Conservation (phyloP, 768 basidiomycete species). For the Suillus lakei region DNA sequence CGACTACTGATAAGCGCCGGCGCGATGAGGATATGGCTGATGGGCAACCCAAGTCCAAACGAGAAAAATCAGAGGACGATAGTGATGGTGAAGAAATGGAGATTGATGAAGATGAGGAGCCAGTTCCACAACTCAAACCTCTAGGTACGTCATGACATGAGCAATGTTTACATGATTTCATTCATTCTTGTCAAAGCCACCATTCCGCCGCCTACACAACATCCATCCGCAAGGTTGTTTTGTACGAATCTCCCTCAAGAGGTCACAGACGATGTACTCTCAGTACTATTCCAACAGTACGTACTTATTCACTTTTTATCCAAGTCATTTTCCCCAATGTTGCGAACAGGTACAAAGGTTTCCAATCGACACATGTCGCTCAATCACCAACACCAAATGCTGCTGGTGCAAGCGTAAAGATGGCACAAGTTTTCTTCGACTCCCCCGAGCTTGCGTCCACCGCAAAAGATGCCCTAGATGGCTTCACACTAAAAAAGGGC, state of each 20-base stretch:
- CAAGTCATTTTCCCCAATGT: constrained; percentile 6
- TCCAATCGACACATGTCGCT: constrained; percentile 70
- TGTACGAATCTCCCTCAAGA: constrained; percentile 91
- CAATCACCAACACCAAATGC: constrained; percentile 71
- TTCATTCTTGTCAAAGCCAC: constrained; percentile 32
- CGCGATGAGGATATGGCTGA: constrained; percentile 66
- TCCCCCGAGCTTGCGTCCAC: constrained; percentile 71
- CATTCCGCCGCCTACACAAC: constrained; percentile 55
- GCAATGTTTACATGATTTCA: constrained; percentile 32
- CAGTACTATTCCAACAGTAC: constrained; percentile 90
- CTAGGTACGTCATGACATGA: constrained; percentile 46
- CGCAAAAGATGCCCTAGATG: constrained; percentile 84
- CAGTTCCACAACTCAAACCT: constrained; percentile 43
- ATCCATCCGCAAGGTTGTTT: constrained; percentile 64
- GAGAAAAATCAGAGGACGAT: constrained; percentile 65
- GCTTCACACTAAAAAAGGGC: constrained; percentile 85
- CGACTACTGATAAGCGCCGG: constrained; percentile 60
- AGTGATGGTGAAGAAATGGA: constrained; percentile 91
- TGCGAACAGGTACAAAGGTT: constrained; percentile 76
- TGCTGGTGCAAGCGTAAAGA: constrained; percentile 71
- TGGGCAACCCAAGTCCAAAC: constrained; percentile 63
- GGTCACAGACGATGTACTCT: constrained; percentile 84
- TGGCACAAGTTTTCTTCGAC: constrained; percentile 83
- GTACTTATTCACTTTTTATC: constrained; percentile 37
- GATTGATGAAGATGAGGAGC: constrained; percentile 87